A percentile compares a stretch with the other conserved stretches of the same genome.
These are phyloP conservation scores for Eucalyptus guilfoylei DNA, from an alignment of 345 rosid genomes.

Conservation along the genomic window DNA sequence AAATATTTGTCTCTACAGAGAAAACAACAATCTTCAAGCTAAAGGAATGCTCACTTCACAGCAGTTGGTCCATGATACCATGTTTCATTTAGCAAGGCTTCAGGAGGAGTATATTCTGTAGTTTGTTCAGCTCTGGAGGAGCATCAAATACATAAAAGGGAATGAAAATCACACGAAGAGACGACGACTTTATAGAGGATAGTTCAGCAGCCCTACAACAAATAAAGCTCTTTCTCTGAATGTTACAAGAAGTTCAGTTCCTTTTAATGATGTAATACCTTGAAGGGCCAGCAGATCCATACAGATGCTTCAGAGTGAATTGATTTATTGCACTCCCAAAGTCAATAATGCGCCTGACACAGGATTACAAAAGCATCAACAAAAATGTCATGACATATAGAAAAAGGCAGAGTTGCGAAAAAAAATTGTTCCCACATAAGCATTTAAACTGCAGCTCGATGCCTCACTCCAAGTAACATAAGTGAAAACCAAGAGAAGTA, in stretches of 20 bases:
- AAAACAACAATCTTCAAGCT: background rate
- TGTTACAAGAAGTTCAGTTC: background rate
- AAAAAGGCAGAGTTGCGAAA: background rate
- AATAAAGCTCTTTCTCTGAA: background rate
- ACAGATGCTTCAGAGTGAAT: conserved; percentile 67
- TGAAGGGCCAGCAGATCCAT: conserved; percentile 81
- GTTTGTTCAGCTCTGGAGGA: conserved; percentile 81
- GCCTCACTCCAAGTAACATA: background rate
- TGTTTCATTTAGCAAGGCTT: conserved; percentile 67
- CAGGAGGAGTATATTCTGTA: conserved; percentile 74
- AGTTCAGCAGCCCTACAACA: background rate
- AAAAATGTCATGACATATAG: background rate
- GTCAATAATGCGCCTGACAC: conserved; percentile 81
- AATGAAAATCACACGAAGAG: background rate
- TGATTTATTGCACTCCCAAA: conserved; percentile 93
- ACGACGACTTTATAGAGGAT: background rate
- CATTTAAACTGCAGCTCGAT: background rate
- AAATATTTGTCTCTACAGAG: background rate
- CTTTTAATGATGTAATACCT: conserved; percentile 28
- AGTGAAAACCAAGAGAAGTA: background rate
- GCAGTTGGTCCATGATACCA: conserved; percentile 66
- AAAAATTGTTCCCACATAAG: background rate
- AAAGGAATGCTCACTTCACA: conserved; percentile 1
- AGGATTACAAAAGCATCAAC: conserved; percentile 5
- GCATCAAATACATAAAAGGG: background rate